Evolutionary conservation across 257 asterid genomes (phyloP).

Genomic region (Nicotiana attenuata): DNA sequence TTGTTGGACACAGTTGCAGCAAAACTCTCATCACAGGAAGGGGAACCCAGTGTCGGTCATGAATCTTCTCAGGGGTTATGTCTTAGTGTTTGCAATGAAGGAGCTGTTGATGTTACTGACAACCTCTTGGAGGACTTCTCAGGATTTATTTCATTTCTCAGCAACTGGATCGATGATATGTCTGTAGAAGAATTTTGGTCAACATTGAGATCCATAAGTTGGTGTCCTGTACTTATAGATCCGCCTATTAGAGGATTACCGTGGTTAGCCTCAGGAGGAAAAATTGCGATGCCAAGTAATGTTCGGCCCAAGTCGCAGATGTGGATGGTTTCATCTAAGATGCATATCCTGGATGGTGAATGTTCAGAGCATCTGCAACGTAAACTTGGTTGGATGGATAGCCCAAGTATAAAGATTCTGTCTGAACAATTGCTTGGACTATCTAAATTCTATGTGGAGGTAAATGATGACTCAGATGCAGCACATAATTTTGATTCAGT

Average conservation of each 20-base stretch:
- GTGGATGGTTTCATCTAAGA: slow-evolving; percentile 79
- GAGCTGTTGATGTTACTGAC: slow-evolving; percentile 29
- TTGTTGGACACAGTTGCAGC: slow-evolving; percentile 55
- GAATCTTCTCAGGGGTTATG: slow-evolving; percentile 27
- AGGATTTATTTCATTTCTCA: slow-evolving; percentile 35
- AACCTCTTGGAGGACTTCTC: slow-evolving; percentile 31
- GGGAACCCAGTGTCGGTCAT: slow-evolving; percentile 25
- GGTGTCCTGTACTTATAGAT: slow-evolving; percentile 84
- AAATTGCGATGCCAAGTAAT: slow-evolving; percentile 57
- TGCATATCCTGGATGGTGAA: slow-evolving; percentile 75
- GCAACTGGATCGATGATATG: slow-evolving; percentile 55
- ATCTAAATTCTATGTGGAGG: slow-evolving; percentile 47
- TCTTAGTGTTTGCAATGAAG: slow-evolving; percentile 37
- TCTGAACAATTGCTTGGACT: slow-evolving; percentile 65
- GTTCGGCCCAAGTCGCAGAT: slow-evolving; percentile 80
- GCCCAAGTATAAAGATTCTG: slow-evolving; percentile 45
- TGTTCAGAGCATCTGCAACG: slow-evolving; percentile 55
- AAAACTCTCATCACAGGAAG: slow-evolving; percentile 42
- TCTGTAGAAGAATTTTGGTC: slow-evolving; percentile 67
- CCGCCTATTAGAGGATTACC: slow-evolving; percentile 74
- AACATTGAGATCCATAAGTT: slow-evolving; percentile 49
- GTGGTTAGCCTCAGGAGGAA: slow-evolving; percentile 50
- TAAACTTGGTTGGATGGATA: slow-evolving; percentile 84
- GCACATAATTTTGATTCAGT: slow-evolving; percentile 35
- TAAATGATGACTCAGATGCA: slow-evolving; percentile 25